Evolutionary conservation across 2,329 filamentous ascomycete species (phyloP), one percentile per base, ranked within the genome.

Genomic region (Orbilia quercus): DNA sequence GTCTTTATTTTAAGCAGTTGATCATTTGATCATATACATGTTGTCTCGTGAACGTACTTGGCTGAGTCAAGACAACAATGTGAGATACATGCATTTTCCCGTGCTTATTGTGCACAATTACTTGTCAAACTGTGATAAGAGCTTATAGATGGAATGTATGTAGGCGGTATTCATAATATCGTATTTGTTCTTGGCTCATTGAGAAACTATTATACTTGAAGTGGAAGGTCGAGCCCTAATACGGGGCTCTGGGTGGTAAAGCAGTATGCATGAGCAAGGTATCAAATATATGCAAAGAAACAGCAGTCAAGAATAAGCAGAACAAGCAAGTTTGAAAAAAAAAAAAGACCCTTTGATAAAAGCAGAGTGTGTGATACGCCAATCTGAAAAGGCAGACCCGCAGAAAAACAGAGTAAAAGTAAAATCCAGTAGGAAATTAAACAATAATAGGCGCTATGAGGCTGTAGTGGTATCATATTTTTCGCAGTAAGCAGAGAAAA

Each of bases 391-490:
- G 36, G 9, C n/a, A 40, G n/a, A 40, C 36, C n/a, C 36, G 36
- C 25, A 42, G 14, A 47, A 22, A n/a, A 69, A 40, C 22, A 57
- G 22, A 36, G 22, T 14, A 47, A 45, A 31, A 55, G 47, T 6
- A 31, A 5, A 31, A 31, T 22, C 36, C 51, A 58, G 25, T 7
- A 22, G 48, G 12, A 47, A 45, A 71, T 69, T 69, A 60, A 54
- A 62, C 54, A 62, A 62, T 64, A 44, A 64, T 40, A 69, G 54
- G 36, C n/a, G n/a, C 55, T 55, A 48, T 48, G 22, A 71, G 18
- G 65, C 65, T 47, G 42, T 34, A 7, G 50, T 70, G 65, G 65
- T 70, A 70, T 70, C 65, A 62, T 57, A 44, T 63, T 62, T n/a
- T 44, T 48, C 36, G 60, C 60, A 23, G 31, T 57, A 16, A 38